Conservation (phyloP, 192 early-diverging fungal species). For the Backusella tarrabulga region DNA sequence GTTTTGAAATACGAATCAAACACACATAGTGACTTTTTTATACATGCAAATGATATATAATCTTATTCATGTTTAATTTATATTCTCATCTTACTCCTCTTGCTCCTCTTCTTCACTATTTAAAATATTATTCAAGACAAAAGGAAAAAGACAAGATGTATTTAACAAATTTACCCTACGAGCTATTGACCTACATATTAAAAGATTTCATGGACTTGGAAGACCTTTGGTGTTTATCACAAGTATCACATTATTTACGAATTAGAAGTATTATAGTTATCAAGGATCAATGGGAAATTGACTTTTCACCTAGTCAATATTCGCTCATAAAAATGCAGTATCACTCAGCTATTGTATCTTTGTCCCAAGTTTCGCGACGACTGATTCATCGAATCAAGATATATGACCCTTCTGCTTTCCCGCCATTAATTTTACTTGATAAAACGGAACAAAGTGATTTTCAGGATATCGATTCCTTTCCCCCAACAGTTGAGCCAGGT, state of each 20-base stretch:
- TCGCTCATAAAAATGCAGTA: background rate
- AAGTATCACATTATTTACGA: background rate
- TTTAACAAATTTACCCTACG: slow-evolving; percentile 1
- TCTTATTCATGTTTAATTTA: background rate
- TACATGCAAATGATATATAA: background rate
- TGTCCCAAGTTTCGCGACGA: background rate
- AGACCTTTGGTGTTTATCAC: background rate
- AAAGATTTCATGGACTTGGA: background rate
- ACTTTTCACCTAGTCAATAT: background rate
- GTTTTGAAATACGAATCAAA: background rate
- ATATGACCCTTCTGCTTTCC: background rate
- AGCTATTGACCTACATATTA: background rate
- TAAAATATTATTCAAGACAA: background rate
- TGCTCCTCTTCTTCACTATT: background rate
- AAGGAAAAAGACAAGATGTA: background rate
- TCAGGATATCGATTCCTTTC: background rate
- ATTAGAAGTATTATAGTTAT: background rate
- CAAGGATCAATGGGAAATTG: background rate
- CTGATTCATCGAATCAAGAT: background rate
- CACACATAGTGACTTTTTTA: background rate
- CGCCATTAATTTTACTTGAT: background rate
- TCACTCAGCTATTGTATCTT: background rate
- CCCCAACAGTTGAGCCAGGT: background rate
- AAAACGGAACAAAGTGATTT: background rate
- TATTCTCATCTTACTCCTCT: background rate